Percentiles rank a stretch among this genome's conserved stretches.
phyloP scores from a whole-genome alignment of 2,329 filamentous ascomycete species.

The Dryadomyces quercus-mongolicae region DNA sequence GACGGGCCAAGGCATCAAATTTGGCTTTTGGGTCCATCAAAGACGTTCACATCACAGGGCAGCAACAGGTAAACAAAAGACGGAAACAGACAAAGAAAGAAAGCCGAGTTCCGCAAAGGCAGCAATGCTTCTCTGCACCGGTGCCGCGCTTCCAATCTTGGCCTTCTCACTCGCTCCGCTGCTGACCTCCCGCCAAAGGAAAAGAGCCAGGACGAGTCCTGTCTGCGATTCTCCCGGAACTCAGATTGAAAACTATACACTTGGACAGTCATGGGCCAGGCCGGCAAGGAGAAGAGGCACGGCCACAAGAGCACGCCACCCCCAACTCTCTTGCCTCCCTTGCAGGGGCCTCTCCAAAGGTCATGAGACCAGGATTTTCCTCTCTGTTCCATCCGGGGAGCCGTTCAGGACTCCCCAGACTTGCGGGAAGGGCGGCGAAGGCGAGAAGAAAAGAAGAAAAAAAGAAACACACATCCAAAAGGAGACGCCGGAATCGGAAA shows the following conservation, averaged over 20 bases:
- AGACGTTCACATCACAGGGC: constrained; percentile 9
- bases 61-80: background rate
- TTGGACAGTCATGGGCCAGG: constrained; percentile 15
- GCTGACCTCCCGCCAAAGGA: constrained; percentile 1
- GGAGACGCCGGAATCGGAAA: background rate
- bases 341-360: background rate
- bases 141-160: background rate
- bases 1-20: constrained; percentile 7
- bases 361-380: background rate
- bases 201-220: constrained; percentile 6
- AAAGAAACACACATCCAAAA: background rate
- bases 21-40: constrained; percentile 11
- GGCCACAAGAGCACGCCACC: background rate
- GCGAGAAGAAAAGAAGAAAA: background rate
- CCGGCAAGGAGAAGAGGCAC: background rate
- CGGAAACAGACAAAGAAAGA: background rate
- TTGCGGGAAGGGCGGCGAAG: background rate
- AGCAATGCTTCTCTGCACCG: background rate
- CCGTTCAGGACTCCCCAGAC: constrained; percentile 2
- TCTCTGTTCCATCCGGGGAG: background rate
- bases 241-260: constrained; percentile 29
- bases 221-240: constrained; percentile 13
- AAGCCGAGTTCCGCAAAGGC: background rate
- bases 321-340: background rate
- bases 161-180: background rate